Base-by-base conservation (phyloP, 768 basidiomycete genomes). In the Tulasnella sp. region DNA sequence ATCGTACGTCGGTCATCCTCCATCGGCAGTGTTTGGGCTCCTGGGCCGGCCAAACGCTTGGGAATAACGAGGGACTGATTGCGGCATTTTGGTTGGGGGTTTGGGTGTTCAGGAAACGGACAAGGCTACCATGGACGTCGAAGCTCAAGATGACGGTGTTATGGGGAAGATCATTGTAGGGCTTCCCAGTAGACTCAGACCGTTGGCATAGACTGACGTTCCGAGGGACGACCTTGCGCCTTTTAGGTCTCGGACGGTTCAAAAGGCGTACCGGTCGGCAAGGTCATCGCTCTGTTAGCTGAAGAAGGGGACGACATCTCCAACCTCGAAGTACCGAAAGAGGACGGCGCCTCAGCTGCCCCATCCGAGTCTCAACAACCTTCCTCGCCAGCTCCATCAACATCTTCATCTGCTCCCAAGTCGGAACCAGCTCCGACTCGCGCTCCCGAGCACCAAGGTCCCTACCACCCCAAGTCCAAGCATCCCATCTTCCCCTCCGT, bases 91-190 rank as follows among this genome's bases (percentile, higher is more conserved):
- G n/a, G 32, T 37, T 35, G 23, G 67, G 44, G 73, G 39, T 18
- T 18, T 20, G 35, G 35, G 2, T 40, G 76, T 78, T 84, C 37
- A 95, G 94, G 94, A 95, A 88, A 95, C 94, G 61, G 94, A 95
- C 87, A 95, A 95, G 84, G 93, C 97, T 20, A 96, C 95, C 2
- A 98, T 99, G 82, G 98, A 99, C 83, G 97, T 99, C 9, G 98
- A 99, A 85, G 96, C 98, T 18, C 96, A 96, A 85, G 97, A 98
- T 40, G 96, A 99, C 82, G 98, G 98, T 80, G 85, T 99, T 20
- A 85, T 99, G 83, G 96, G 92, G 77, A 98, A 94, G 87, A 97
- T 99, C 80, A 81, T 99, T 82, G 96, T 96, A 82, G 75, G 92
- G 85, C 61, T 32, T 15, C n/a, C 32, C 61, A 32, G 15, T 1